These are phyloP conservation scores for Exserohilum rostratum DNA, from an alignment of 2,329 filamentous ascomycete genomes.

Conservation along the genomic window DNA sequence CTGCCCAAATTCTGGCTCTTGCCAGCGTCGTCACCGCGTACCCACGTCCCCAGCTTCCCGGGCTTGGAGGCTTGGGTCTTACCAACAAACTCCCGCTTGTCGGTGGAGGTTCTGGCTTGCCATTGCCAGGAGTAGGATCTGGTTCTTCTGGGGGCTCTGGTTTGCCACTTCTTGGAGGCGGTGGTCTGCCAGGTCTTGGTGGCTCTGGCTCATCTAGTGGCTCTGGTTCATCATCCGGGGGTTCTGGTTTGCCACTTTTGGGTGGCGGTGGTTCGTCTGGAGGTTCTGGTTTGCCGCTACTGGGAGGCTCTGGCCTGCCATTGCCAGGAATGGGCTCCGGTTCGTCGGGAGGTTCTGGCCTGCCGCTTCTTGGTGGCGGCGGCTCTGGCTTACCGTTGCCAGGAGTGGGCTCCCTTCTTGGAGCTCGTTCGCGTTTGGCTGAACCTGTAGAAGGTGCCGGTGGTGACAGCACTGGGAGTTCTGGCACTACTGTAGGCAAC, in stretches of 20 bases:
- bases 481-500: conserved; percentile 26
- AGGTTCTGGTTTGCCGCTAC: not conserved
- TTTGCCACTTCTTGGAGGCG: not conserved
- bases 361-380: not conserved
- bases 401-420: too few relatives aligned
- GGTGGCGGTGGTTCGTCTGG: not conserved
- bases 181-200: not conserved
- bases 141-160: not conserved
- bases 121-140: too few relatives aligned
- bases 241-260: too few relatives aligned
- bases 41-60: conserved; percentile 30
- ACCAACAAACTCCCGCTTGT: too few relatives aligned
- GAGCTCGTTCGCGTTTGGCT: too few relatives aligned
- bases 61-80: too few relatives aligned
- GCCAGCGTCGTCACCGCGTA: conserved; percentile 29
- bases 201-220: conserved; percentile 18
- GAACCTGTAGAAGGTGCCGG: too few relatives aligned
- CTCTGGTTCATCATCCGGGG: not conserved
- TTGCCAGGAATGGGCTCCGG: too few relatives aligned
- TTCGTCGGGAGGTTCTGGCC: not conserved
- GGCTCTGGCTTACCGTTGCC: too few relatives aligned
- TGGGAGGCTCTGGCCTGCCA: too few relatives aligned
- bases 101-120: not conserved
- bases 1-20: conserved; percentile 23
- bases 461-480: too few relatives aligned